phyloP scores from a whole-genome alignment of 2,329 filamentous ascomycete genomes.

The Penicillium fuscoglaucum region DNA sequence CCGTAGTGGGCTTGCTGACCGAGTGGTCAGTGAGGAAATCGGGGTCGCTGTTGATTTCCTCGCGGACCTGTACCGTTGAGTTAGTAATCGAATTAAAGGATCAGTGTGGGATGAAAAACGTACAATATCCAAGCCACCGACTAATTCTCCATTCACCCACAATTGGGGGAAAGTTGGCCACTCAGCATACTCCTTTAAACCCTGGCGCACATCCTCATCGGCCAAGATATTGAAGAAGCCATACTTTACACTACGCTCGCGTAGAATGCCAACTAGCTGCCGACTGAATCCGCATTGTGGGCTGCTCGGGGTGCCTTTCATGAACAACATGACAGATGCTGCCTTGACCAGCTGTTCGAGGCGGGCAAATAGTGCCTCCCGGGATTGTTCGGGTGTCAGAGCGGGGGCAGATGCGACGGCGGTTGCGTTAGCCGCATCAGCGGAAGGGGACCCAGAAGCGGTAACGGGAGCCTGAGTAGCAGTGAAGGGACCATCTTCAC shows the following conservation, averaged over 20 bases:
- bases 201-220: slow-evolving; percentile 94
- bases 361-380: slow-evolving; percentile 82
- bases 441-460: slow-evolving; percentile 21
- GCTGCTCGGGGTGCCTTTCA: slow-evolving; percentile 89
- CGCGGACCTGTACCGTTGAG: slow-evolving; percentile 68
- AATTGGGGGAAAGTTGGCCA: slow-evolving; percentile 98
- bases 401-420: slow-evolving; percentile 26
- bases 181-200: slow-evolving; percentile 94
- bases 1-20: slow-evolving; percentile 42
- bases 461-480: slow-evolving; percentile 33
- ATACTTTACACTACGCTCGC: slow-evolving; percentile 90
- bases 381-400: slow-evolving; percentile 56
- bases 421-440: slow-evolving; percentile 26
- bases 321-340: slow-evolving; percentile 96
- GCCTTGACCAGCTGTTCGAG: slow-evolving; percentile 86
- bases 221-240: slow-evolving; percentile 99
- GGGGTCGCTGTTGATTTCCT: slow-evolving; percentile 80
- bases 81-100: slow-evolving; percentile 16
- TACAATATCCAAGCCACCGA: slow-evolving; percentile 95
- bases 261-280: slow-evolving; percentile 80
- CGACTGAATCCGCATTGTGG: slow-evolving; percentile 93
- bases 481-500: slow-evolving; percentile 34
- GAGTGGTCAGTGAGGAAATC: slow-evolving; percentile 78
- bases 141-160: slow-evolving; percentile 85
- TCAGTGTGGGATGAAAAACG: slow-evolving; percentile 42